Evolutionary conservation across 306 rosid genomes (phyloP), one percentile per base, ranked within the genome.

Genomic region (Casuarina equisetifolia): DNA sequence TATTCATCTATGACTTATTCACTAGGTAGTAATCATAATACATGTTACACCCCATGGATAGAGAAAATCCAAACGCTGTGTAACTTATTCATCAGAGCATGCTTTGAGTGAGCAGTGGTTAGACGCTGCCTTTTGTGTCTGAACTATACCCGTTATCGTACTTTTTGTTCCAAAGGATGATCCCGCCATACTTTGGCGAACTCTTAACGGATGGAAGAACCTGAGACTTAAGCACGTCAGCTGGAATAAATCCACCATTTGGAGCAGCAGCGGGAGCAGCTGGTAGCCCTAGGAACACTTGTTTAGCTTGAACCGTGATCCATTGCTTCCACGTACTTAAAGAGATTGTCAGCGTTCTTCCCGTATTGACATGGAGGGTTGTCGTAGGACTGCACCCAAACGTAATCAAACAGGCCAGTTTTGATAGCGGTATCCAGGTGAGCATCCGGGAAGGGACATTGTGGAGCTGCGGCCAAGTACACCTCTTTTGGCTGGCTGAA

Each of bases 111-210:
- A 25, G 32, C 32, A 25, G 38, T 9, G 32, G 9, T 19, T n/a
- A 85, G 48, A 85, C 36, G 48, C 78, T 57, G 64, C 61, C 67
- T 40, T 74, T 86, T 8, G 83, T 80, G 68, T 85, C 55, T 12
- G 74, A 5, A 19, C 85, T 86, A 32, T 81, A 86, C 4, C 87
- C 87, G 67, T 55, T 71, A 45, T 86, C 89, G 19, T 9, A 83
- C 2, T 0, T 19, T 52, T 85, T 87, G 72, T 63, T 76, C 93
- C 93, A 91, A 3, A 91, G 59, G 93, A 91, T 91, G 15, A 91
- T 84, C 5, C 96, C 93, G 40, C 93, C 93, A 19, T 91, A 87
- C 59, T 86, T 91, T 0, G 81, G 0, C 58, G 88, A 80, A 39
- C 43, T 16, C 72, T 84, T 85, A 43, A 91, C 82, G 3, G 76